Conservation (phyloP, 1,284 basidiomycete genomes). For the Cutaneotrichosporon cavernicola region DNA sequence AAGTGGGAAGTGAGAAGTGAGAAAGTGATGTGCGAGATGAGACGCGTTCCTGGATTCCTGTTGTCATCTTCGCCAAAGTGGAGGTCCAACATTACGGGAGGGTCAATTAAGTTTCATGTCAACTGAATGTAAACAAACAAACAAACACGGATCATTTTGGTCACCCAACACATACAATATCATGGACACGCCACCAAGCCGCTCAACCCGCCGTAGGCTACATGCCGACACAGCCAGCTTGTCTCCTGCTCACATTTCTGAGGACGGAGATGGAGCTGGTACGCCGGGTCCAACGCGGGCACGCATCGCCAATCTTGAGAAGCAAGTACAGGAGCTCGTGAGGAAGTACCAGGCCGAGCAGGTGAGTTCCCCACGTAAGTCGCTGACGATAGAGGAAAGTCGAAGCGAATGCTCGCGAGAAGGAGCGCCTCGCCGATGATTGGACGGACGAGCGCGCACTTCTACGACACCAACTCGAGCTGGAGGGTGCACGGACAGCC, state of each 20-base stretch:
- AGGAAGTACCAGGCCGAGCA: slow-evolving; percentile 35
- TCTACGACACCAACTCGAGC: slow-evolving; percentile 2
- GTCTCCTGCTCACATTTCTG: background rate
- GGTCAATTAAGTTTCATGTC: background rate
- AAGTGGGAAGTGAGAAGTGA: background rate
- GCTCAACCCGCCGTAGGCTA: background rate
- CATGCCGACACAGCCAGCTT: background rate
- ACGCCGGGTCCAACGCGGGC: slow-evolving; percentile 41
- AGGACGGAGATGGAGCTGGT: slow-evolving; percentile 25
- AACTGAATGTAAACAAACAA: slow-evolving; percentile 6
- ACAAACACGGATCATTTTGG: background rate
- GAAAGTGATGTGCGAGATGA: background rate
- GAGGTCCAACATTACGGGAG: background rate
- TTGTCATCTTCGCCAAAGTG: background rate
- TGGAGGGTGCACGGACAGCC: slow-evolving; percentile 11
- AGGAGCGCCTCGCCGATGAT: slow-evolving; percentile 6
- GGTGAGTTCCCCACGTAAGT: slow-evolving; percentile 21
- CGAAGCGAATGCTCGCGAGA: slow-evolving; percentile 18
- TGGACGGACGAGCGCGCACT: slow-evolving; percentile 9
- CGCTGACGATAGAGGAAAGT: slow-evolving; percentile 26
- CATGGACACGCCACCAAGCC: slow-evolving; percentile 4
- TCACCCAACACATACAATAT: background rate
- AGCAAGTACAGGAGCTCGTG: slow-evolving; percentile 42
- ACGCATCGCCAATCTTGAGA: slow-evolving; percentile 35
- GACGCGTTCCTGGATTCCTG: background rate